Conservation (phyloP, 2,329 filamentous ascomycete species). For the Fusarium papillatum region DNA sequence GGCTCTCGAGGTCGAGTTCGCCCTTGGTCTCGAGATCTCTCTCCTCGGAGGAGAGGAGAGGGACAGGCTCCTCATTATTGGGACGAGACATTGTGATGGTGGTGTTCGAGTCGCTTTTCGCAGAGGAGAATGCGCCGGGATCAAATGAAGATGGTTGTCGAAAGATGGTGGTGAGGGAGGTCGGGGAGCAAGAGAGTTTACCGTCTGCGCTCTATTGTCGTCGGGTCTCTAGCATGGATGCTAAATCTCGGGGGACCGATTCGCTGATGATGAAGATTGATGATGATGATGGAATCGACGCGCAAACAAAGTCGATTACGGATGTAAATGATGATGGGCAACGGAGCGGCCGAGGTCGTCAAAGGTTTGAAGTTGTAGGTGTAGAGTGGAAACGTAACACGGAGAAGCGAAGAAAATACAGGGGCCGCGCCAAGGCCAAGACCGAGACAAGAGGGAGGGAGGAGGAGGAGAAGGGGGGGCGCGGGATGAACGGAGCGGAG, state of each 20-base stretch:
- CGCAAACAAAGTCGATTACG: constrained; percentile 27
- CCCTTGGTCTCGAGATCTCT: constrained; percentile 48
- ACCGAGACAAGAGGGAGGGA: constrained; percentile 18
- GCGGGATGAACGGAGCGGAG: constrained; percentile 7
- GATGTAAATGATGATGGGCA: constrained; percentile 23
- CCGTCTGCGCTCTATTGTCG: constrained; percentile 12
- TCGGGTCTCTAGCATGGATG: constrained; percentile 22
- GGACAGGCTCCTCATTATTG: constrained; percentile 48
- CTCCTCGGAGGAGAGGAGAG: constrained; percentile 49
- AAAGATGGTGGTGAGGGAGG: not conserved
- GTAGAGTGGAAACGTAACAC: constrained; percentile 36
- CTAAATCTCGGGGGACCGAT: not conserved
- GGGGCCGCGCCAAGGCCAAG: constrained; percentile 25
- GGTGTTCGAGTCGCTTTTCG: not conserved
- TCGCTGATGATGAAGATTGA: constrained; percentile 9
- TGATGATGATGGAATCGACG: constrained; percentile 18
- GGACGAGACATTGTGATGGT: constrained; percentile 48
- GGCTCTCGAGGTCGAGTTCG: constrained; percentile 50
- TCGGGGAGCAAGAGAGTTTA: not conserved
- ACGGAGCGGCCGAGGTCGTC: constrained; percentile 23
- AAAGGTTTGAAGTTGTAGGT: constrained; percentile 30
- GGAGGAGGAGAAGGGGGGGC: constrained; percentile 7
- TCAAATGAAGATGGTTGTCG: constrained; percentile 23
- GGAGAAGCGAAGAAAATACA: constrained; percentile 40
- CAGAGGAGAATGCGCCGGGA: constrained; percentile 22